These are phyloP conservation scores for Plasmodium vivax DNA, from an alignment of 169 alveolate genomes.

Conservation along the genomic window DNA sequence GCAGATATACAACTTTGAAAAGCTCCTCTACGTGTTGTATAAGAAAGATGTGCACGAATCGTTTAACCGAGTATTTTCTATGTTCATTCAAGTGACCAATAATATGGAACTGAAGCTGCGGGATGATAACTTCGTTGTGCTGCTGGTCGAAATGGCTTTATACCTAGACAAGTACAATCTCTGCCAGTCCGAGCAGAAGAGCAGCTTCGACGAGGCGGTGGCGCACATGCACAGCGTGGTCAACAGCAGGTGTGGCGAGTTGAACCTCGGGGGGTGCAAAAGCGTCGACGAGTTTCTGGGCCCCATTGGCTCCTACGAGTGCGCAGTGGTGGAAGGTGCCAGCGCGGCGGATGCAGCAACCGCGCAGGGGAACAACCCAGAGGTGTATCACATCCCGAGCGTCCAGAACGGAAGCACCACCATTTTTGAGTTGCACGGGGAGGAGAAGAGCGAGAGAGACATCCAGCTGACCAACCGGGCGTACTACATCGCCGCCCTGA, in stretches of 20 bases:
- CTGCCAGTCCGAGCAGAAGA: slow-evolving; percentile 2
- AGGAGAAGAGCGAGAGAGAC: neutral
- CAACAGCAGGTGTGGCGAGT: neutral
- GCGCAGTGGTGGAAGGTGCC: neutral
- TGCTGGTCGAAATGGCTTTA: slow-evolving; percentile 62
- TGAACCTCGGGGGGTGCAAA: neutral
- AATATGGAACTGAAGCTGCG: neutral
- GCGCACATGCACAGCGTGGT: neutral
- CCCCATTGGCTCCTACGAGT: neutral
- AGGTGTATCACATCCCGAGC: neutral
- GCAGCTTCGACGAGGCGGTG: neutral
- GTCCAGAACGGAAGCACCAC: neutral
- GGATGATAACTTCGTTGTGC: slow-evolving; percentile 37
- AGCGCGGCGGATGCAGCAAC: neutral
- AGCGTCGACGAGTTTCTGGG: neutral
- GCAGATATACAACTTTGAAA: slow-evolving; percentile 63
- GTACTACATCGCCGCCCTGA: slow-evolving; percentile 28
- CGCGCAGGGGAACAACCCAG: neutral
- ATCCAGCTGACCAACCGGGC: neutral
- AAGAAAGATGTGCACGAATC: slow-evolving; percentile 41
- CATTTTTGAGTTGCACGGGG: neutral
- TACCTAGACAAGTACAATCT: slow-evolving; percentile 22
- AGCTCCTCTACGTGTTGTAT: slow-evolving; percentile 18
- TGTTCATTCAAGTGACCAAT: slow-evolving; percentile 3
- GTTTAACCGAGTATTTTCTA: slow-evolving; percentile 16